These are phyloP conservation scores for Hypoxylon lienhwacheense DNA, from an alignment of 495 filamentous ascomycete species.

Conservation along the genomic window DNA sequence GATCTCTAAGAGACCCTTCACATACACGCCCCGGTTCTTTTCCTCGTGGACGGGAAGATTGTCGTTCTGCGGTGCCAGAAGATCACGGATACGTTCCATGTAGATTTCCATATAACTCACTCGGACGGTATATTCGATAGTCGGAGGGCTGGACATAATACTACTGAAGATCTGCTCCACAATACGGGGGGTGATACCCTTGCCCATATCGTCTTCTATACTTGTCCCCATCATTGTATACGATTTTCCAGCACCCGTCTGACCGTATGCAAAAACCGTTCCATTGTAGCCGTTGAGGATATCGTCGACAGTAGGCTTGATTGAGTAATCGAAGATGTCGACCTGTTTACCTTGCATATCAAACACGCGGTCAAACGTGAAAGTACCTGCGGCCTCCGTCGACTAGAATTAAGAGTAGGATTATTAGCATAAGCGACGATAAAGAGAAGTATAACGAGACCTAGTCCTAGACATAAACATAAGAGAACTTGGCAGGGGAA, in stretches of 20 bases:
- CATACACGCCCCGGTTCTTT: conserved; percentile 93
- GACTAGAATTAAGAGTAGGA: conserved; percentile 59
- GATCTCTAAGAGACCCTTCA: conserved; percentile 91
- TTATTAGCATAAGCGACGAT: conserved; percentile 6
- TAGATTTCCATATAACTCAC: conserved; percentile 99
- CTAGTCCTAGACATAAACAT: conserved; percentile 2
- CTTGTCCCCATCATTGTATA: conserved; percentile 99
- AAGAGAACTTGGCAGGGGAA: conserved; percentile 15
- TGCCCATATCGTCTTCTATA: conserved; percentile 86
- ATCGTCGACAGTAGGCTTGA: conserved; percentile 93
- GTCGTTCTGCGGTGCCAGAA: conserved; percentile 88
- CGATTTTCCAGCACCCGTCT: conserved; percentile 97
- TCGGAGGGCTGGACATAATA: conserved; percentile 84
- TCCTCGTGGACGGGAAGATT: conserved; percentile 97
- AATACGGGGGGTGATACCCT: conserved; percentile 95
- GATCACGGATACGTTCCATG: conserved; percentile 97
- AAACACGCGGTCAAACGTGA: conserved; percentile 98
- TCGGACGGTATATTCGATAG: conserved; percentile 95
- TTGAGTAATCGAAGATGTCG: conserved; percentile 97
- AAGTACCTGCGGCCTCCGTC: conserved; percentile 76
- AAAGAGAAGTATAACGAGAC: too few relatives aligned
- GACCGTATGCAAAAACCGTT: conserved; percentile 97
- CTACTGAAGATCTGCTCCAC: conserved; percentile 97
- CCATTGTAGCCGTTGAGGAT: conserved; percentile 99
- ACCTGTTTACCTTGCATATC: conserved; percentile 82